Percentiles rank a stretch among this genome's conserved stretches.
phyloP scores from a whole-genome alignment of 1,139 yeast species.

The Yamadazyma songkhlaensis region DNA sequence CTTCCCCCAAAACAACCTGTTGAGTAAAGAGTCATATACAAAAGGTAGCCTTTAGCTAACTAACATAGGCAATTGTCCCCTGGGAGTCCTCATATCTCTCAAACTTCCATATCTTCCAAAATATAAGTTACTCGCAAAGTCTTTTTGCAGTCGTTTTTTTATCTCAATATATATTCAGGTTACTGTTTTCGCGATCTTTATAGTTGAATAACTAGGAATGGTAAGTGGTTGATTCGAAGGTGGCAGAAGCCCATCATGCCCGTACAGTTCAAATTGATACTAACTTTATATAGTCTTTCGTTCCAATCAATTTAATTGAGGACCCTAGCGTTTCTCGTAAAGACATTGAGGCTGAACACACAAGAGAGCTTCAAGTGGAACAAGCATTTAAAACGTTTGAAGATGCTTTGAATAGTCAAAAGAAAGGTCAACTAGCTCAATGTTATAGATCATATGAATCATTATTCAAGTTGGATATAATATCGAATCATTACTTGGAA shows the following conservation, averaged over 20 bases:
- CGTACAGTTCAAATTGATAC: too few relatives aligned
- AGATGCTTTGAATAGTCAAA: conserved; percentile 62
- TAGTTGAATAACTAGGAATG: too few relatives aligned
- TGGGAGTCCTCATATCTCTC: too few relatives aligned
- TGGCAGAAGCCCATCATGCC: not conserved
- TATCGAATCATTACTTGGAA: conserved; percentile 49
- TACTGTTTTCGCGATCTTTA: too few relatives aligned
- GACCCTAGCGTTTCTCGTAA: conserved; percentile 54
- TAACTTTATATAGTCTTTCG: conserved; percentile 59
- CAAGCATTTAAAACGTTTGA: conserved; percentile 79
- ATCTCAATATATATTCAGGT: too few relatives aligned
- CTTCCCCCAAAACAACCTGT: too few relatives aligned
- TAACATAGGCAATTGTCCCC: too few relatives aligned
- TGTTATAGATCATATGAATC: conserved; percentile 60
- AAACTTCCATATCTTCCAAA: too few relatives aligned
- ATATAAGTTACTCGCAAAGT: too few relatives aligned
- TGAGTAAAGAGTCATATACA: too few relatives aligned
- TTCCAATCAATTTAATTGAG: conserved; percentile 74
- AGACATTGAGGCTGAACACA: conserved; percentile 77
- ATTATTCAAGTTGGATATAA: conserved; percentile 66
- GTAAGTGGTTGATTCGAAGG: not conserved
- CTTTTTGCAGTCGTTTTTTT: too few relatives aligned
- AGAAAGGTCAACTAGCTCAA: conserved; percentile 39
- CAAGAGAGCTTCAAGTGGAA: conserved; percentile 85
- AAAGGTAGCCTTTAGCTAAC: too few relatives aligned